A percentile compares a stretch with the other conserved stretches of the same genome.
Conservation (phyloP, 495 filamentous ascomycete genomes). For the Clavariopsis aquatica region DNA sequence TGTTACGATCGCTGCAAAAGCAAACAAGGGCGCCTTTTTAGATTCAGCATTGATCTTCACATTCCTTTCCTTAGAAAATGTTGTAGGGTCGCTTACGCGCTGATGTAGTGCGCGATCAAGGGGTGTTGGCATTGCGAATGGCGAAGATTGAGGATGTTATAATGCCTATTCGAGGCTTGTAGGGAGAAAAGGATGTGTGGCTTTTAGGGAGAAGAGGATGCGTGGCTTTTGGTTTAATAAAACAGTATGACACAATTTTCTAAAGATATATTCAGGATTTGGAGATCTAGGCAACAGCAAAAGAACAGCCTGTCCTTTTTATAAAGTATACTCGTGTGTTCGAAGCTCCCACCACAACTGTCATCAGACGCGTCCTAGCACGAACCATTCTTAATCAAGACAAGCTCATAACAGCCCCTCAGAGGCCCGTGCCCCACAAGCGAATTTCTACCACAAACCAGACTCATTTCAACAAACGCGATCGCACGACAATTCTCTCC, state of each 20-base stretch:
- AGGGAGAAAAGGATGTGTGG: neutral
- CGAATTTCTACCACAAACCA: constrained; percentile 28
- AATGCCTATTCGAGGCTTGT: too few species aligned
- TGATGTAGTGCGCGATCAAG: constrained; percentile 40
- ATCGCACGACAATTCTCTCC: neutral
- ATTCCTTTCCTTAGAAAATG: neutral
- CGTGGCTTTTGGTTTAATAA: neutral
- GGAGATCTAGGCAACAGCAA: neutral
- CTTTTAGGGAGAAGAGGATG: neutral
- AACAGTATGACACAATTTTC: neutral
- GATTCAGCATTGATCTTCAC: constrained; percentile 1
- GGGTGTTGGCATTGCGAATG: constrained; percentile 39
- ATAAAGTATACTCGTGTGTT: neutral
- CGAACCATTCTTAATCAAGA: constrained; percentile 2
- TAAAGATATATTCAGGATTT: neutral
- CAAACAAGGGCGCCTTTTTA: constrained; percentile 41
- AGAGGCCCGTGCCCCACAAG: constrained; percentile 31
- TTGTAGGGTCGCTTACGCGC: constrained; percentile 15
- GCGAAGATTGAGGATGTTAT: neutral
- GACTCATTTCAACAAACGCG: neutral
- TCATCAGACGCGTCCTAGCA: constrained; percentile 15
- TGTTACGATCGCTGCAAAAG: constrained; percentile 80
- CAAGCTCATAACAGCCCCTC: constrained; percentile 10
- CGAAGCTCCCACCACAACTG: constrained; percentile 11
- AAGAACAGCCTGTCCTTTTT: constrained; percentile 2